Evolutionary conservation across 2,329 filamentous ascomycete species (phyloP), one percentile per base, ranked within the genome.

Genomic region (Aspergillus oerlinghausenensis): DNA sequence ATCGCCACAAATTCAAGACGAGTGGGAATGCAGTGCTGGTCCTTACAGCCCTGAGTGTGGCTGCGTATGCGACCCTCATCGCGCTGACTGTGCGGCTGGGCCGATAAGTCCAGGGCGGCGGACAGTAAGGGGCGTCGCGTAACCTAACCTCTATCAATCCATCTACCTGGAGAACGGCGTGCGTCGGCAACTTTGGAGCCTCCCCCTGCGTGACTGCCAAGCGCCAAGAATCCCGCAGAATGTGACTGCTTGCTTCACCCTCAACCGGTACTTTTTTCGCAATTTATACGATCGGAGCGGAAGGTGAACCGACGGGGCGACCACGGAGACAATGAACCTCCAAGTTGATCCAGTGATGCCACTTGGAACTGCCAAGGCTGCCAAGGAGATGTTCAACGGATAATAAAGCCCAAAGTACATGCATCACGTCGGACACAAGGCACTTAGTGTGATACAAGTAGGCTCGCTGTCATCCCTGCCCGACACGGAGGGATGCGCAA

Each of bases 1-100:
- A 80, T 62, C 78, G 82, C 60, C 84, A 84, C 71, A 84, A 80
- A 63, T 88, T 88, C 67, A 76, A 84, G 55, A 88, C 85, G 17
- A 86, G 83, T 71, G 85, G 85, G 32, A 87, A 88, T 70, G 84
- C 86, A 7, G 85, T 88, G 3, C 76, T 85, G 48, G 79, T 85
- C 28, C 69, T 88, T 70, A 87, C 85, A 14, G 82, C 80, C 25
- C 69, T 88, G 67, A 87, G 83, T 65, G 71, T 87, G 17, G 83
- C 82, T 11, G 85, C 85, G 26, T 88, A 87, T 67, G 74, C 80
- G 26, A 83, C 78, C 57, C 73, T 88, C 64, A 75, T 88, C 59
- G 81, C 81, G 29, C 74, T 88, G 65, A 87, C 83, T 3, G 63
- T 86, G 65, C 78, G 76, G 59, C 71, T 85, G 55, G 57, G 63